Base-by-base conservation (phyloP, 1,284 basidiomycete genomes). In the Tremellales sp. region DNA sequence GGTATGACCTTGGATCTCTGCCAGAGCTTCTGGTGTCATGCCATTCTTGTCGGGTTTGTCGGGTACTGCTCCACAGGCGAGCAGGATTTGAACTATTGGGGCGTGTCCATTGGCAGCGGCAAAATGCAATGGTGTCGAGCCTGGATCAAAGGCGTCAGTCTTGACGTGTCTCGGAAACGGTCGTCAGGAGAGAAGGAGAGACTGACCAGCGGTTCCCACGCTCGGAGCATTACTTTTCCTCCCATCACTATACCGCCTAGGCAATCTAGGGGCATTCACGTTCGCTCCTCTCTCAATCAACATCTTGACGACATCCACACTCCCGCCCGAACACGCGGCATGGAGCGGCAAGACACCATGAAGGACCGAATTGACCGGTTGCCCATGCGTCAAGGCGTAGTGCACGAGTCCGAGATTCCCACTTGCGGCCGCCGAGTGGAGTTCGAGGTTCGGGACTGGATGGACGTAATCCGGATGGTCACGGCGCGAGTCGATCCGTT, bases 51-150 rank as follows among this genome's bases (percentile, higher is more conserved):
- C 91, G 17, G 83, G 71, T 48, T 83, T 82, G 67, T 84, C 79
- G 21, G 88, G 82, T 51, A 82, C 79, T 4, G 91, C 91, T 31
- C 89, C 89, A 57, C 83, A 83, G 10, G 83, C 80, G 25, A 96
- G 82, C 37, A 96, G 82, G 25, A 86, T 82, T 53, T 79, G 80
- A 37, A 89, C 81, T 58, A 89, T 82, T 17, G 78, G 72, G 26
- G 81, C 81, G 72, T 96, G 88, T 3, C 90, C 90, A 58, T 93
- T 91, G 21, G 91, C 89, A 24, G 89, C 85, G 5, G 91, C 91
- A 68, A 94, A 96, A 67, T 96, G 91, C n/a, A 96, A 81, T 0
- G 91, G 87, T 0, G 90, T 93, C 1, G 89, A 89, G 17, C 89
- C 89, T 73, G 65, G 2, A 12, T 8, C 7, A 3, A 19, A 17